phyloP scores from a whole-genome alignment of 148 eudicot species.

The Amaranthus palmeri region DNA sequence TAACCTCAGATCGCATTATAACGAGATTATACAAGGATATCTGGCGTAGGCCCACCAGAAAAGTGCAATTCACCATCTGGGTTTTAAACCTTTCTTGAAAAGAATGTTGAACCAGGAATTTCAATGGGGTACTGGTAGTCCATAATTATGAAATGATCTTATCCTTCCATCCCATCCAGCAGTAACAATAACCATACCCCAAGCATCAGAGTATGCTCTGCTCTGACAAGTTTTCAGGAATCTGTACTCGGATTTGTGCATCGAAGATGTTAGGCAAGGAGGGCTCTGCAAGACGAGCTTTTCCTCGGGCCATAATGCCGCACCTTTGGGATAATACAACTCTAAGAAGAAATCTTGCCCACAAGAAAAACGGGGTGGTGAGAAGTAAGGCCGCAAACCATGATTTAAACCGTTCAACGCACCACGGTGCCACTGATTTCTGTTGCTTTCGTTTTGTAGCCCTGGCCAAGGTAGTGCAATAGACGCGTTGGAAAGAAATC shows the following conservation, averaged over 20 bases:
- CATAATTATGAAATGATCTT: slow-evolving; percentile 85
- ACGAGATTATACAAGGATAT: too few relatives aligned
- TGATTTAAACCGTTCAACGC: slow-evolving; percentile 16
- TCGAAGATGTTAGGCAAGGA: slow-evolving; percentile 22
- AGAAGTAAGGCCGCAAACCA: slow-evolving; percentile 24
- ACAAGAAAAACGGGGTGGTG: slow-evolving; percentile 47
- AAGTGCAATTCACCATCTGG: background rate
- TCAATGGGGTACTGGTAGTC: slow-evolving; percentile 62
- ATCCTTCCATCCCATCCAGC: slow-evolving; percentile 93
- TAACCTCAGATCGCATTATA: slow-evolving; percentile 11
- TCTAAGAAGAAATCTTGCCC: slow-evolving; percentile 51
- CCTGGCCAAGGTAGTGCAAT: slow-evolving; percentile 85
- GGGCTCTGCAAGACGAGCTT: slow-evolving; percentile 48
- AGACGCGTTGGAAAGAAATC: slow-evolving; percentile 58
- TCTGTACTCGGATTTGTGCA: slow-evolving; percentile 62
- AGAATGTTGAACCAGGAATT: background rate
- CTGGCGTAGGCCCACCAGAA: slow-evolving; percentile 11
- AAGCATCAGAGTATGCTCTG: slow-evolving; percentile 51
- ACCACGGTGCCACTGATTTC: slow-evolving; percentile 18
- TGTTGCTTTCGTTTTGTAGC: slow-evolving; percentile 29
- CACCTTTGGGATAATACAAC: slow-evolving; percentile 48
- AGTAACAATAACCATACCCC: slow-evolving; percentile 93
- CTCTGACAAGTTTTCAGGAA: slow-evolving; percentile 63
- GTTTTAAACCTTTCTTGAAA: background rate
- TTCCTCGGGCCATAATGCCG: slow-evolving; percentile 97